Evolutionary conservation across 805 yeast species (phyloP), one percentile per base, ranked within the genome.

Genomic region (Metschnikowia aberdeeniae): DNA sequence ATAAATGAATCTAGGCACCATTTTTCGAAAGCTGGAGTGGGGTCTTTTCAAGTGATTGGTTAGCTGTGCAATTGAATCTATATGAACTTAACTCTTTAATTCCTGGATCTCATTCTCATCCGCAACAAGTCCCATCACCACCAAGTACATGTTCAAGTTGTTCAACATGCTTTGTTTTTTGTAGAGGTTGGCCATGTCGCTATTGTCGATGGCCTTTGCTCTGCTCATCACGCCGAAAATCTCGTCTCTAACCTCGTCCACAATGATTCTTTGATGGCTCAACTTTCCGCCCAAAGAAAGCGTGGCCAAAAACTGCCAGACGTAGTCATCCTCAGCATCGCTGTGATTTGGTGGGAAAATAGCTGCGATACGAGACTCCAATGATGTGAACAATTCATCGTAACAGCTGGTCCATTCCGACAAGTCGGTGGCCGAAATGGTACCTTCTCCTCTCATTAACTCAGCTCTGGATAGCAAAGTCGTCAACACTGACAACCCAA

Each of bases 221-320:
- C 82, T 78, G 49, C 73, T 79, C 78, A 89, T 86, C 9, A 88
- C 85, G 28, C 92, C 93, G 59, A 92, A 92, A 49, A 92, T 90
- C 64, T 88, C 90, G 59, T 87, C 93, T 68, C 97, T 81, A 24
- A 89, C 89, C 62, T 89, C 97, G 64, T 89, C 97, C 35, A 92
- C 96, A 56, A 92, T 86, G 50, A 88, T 81, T 70, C 97, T 80
- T 75, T 92, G 97, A 61, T 90, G 97, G 57, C 84, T 84, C 56
- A 87, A 70, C 61, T 86, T 84, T 52, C 97, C 96, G 50, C 96
- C 92, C 51, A 92, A 72, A 0, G 98, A 92, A 49, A 92, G 76
- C 11, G 96, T 85, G 19, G 99, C 99, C 64, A 92, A 77, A 61
- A 92, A 90, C 69, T 92, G 97, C 99, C 99, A 92, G 41, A 89